These are phyloP conservation scores for Ganoderma lucidum DNA, from an alignment of 1,284 basidiomycete species.

Conservation along the genomic window DNA sequence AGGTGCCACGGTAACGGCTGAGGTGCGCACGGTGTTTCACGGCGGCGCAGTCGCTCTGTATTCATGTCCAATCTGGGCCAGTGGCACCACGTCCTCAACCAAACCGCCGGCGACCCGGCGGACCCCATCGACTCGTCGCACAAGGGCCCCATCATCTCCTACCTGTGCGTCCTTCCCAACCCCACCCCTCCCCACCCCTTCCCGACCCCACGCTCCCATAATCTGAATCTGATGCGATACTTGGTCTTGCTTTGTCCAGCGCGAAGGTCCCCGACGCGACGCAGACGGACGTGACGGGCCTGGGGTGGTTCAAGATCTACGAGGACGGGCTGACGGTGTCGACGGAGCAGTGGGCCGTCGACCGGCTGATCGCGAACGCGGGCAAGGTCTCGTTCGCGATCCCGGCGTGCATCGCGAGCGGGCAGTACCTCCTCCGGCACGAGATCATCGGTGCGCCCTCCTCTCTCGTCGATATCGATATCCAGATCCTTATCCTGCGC, in stretches of 20 bases:
- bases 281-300: slow-evolving; percentile 56
- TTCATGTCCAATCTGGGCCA: background rate
- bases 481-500: no score
- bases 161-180: slow-evolving; percentile 52
- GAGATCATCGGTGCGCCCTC: slow-evolving; percentile 65
- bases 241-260: slow-evolving; percentile 35
- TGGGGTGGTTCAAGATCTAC: slow-evolving; percentile 60
- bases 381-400: slow-evolving; percentile 62
- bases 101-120: slow-evolving; percentile 37
- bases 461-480: no score
- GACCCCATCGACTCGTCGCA: slow-evolving; percentile 63
- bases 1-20: slow-evolving; percentile 58
- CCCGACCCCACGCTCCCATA: no score
- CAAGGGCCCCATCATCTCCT: slow-evolving; percentile 61
- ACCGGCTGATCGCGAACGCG: slow-evolving; percentile 57
- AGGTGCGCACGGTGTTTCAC: slow-evolving; percentile 30
- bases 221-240: no score
- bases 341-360: slow-evolving; percentile 51
- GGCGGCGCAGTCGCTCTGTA: background rate
- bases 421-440: slow-evolving; percentile 60
- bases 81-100: slow-evolving; percentile 32
- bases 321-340: slow-evolving; percentile 50
- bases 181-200: no score
- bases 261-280: slow-evolving; percentile 54
- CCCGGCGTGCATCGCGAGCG: slow-evolving; percentile 55